phyloP scores from a whole-genome alignment of 2,329 filamentous ascomycete species.

The Colletotrichum eleusines region DNA sequence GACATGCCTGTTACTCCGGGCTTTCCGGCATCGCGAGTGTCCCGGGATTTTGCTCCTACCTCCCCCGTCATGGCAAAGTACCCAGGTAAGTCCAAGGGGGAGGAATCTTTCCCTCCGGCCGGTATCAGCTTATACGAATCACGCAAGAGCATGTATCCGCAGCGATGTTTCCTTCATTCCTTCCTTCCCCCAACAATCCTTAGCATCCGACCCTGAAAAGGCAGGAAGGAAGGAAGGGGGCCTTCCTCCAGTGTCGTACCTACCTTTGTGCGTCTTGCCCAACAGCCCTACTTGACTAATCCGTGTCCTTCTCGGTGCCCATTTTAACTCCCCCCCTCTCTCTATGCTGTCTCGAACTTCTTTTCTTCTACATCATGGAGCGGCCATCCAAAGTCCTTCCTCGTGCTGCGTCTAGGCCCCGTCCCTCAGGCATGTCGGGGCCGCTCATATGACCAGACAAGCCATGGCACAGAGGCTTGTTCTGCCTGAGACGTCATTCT shows the following conservation, averaged over 20 bases:
- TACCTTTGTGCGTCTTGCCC: neutral
- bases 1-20: neutral
- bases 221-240: neutral
- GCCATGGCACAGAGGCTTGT: slow-evolving; percentile 3
- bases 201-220: neutral
- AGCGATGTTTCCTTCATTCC: neutral
- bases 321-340: neutral
- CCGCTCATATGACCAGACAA: neutral
- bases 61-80: neutral
- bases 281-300: neutral
- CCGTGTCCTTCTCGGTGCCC: neutral
- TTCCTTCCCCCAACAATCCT: neutral
- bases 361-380: slow-evolving; percentile 9
- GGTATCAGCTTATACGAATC: neutral
- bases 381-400: slow-evolving; percentile 15
- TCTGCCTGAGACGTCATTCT: neutral
- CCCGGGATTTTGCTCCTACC: neutral
- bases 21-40: neutral
- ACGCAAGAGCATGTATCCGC: neutral
- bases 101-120: neutral
- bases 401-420: slow-evolving; percentile 16
- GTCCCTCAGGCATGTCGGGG: slow-evolving; percentile 23
- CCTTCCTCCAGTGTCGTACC: neutral
- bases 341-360: neutral
- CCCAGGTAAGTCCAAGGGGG: neutral